These are phyloP conservation scores for Didymella arachidicola DNA, from an alignment of 2,329 filamentous ascomycete genomes.

Conservation along the genomic window DNA sequence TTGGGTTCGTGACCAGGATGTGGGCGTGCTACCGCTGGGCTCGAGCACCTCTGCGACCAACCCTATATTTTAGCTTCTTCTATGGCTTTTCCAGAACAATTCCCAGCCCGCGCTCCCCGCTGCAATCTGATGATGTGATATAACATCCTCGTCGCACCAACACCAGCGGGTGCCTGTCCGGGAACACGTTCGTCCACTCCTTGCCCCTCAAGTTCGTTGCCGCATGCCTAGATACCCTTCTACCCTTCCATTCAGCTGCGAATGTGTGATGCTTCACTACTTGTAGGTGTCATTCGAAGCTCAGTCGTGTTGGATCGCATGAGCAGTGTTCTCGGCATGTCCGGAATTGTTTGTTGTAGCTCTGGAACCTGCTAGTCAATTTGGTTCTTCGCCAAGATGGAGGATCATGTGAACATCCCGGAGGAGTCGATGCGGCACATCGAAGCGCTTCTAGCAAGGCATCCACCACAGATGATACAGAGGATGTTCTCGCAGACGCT, in stretches of 20 bases:
- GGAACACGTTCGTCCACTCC: constrained; percentile 46
- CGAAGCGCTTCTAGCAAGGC: constrained; percentile 46
- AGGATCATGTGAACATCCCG: constrained; percentile 46
- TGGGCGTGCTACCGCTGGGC: constrained; percentile 38
- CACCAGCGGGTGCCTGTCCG: constrained; percentile 44
- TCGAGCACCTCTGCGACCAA: constrained; percentile 41
- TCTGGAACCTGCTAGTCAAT: constrained; percentile 23
- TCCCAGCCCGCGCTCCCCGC: constrained; percentile 47
- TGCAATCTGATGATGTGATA: constrained; percentile 49
- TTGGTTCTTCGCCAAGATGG: constrained; percentile 36
- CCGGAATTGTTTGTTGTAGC: constrained; percentile 18
- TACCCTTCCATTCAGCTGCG: constrained; percentile 22
- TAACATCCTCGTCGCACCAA: constrained; percentile 44
- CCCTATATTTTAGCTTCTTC: constrained; percentile 48
- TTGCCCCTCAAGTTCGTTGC: constrained; percentile 32
- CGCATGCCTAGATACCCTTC: constrained; percentile 35
- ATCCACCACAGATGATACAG: constrained; percentile 48
- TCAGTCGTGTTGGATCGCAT: constrained; percentile 15
- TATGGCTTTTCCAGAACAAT: constrained; percentile 48
- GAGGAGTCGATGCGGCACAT: constrained; percentile 51
- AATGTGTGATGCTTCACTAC: constrained; percentile 6
- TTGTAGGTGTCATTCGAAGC: constrained; percentile 7
- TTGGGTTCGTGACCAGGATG: constrained; percentile 43
- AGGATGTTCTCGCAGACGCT: constrained; percentile 49
- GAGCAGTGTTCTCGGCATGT: constrained; percentile 32